phyloP scores from a whole-genome alignment of 2,329 filamentous ascomycete genomes.

The Fusarium xylarioides region DNA sequence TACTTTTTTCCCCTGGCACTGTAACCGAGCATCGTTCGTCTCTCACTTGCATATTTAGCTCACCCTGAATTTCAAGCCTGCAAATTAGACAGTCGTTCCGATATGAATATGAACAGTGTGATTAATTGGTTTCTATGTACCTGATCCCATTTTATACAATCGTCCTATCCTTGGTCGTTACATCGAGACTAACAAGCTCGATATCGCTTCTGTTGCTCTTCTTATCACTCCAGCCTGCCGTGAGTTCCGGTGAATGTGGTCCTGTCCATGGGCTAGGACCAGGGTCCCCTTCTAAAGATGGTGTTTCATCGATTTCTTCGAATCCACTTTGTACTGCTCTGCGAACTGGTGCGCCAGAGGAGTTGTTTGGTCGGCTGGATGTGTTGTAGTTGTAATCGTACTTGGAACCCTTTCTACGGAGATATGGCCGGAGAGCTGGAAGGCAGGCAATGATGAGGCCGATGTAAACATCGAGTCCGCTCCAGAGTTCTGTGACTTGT shows the following conservation, averaged over 20 bases:
- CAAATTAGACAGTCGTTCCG: background rate
- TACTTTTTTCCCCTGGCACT: background rate
- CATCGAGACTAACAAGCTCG: slow-evolving; percentile 9
- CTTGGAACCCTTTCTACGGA: slow-evolving; percentile 5
- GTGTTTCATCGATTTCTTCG: slow-evolving; percentile 27
- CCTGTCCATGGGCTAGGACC: background rate
- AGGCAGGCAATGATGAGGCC: slow-evolving; percentile 36
- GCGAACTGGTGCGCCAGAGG: background rate
- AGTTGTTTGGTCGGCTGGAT: slow-evolving; percentile 6
- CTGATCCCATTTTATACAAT: background rate
- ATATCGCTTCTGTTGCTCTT: slow-evolving; percentile 24
- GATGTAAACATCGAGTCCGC: slow-evolving; percentile 25
- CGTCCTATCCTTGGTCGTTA: background rate
- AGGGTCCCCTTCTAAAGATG: background rate
- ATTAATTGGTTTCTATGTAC: background rate
- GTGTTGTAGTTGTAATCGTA: slow-evolving; percentile 13
- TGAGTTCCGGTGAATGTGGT: slow-evolving; percentile 3
- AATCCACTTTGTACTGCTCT: slow-evolving; percentile 14
- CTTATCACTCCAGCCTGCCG: slow-evolving; percentile 20
- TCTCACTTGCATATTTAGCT: background rate
- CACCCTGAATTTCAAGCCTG: background rate
- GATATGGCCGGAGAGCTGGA: slow-evolving; percentile 33
- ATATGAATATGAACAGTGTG: background rate
- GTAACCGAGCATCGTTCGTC: background rate
- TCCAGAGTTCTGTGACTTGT: slow-evolving; percentile 23